Percentiles rank a stretch among this genome's conserved stretches.
Evolutionary conservation across 1,284 basidiomycete species (phyloP).

Genomic region (Apiotrichum laibachii): DNA sequence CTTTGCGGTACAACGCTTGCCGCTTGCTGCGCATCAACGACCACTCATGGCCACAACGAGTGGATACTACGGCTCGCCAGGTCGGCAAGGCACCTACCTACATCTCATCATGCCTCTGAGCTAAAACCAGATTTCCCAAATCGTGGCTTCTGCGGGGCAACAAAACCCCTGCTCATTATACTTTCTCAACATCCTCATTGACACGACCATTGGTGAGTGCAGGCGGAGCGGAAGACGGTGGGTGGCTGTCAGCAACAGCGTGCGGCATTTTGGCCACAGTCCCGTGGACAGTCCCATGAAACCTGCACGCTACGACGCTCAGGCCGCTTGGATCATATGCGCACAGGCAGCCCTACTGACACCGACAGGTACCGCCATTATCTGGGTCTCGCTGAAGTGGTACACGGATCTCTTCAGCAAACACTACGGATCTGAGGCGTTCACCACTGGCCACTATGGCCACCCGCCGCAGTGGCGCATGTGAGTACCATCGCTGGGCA

Average conservation of each 20-base stretch:
- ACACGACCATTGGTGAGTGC: conserved; percentile 81
- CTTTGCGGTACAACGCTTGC: too few species aligned
- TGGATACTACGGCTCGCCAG: too few species aligned
- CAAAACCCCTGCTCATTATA: conserved; percentile 86
- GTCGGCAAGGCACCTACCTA: too few species aligned
- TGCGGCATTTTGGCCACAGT: too few species aligned
- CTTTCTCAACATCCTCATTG: conserved; percentile 90
- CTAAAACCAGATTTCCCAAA: conserved; percentile 43
- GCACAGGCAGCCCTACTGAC: neutral
- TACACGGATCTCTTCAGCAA: conserved; percentile 67
- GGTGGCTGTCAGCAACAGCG: too few species aligned
- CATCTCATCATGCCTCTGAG: too few species aligned
- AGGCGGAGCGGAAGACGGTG: too few species aligned
- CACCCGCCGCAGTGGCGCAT: conserved; percentile 59
- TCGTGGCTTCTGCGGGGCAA: conserved; percentile 61
- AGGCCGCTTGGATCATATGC: too few species aligned
- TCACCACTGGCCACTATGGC: conserved; percentile 84
- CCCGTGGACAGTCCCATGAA: too few species aligned
- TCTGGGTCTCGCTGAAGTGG: conserved; percentile 73
- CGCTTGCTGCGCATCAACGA: too few species aligned
- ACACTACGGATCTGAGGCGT: conserved; percentile 67
- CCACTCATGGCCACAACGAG: too few species aligned
- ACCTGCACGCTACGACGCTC: too few species aligned
- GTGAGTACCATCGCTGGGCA: conserved; percentile 22
- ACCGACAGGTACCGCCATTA: conserved; percentile 69